phyloP scores from a whole-genome alignment of 2,329 filamentous ascomycete genomes.

The Trichoderma koningii region DNA sequence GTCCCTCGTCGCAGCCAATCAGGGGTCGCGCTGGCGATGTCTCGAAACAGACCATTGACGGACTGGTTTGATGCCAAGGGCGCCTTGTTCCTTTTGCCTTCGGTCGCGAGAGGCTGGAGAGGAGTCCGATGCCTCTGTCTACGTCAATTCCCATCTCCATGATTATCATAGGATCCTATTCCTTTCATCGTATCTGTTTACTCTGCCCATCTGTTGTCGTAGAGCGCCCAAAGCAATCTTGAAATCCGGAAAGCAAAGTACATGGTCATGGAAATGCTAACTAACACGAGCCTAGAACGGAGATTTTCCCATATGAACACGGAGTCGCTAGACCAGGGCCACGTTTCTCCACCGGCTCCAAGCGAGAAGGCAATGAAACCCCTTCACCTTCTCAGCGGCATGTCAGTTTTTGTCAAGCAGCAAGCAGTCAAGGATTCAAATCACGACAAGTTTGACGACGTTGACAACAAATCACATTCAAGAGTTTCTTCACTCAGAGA shows the following conservation, averaged over 20 bases:
- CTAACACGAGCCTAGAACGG: neutral
- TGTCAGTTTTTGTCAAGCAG: too few species aligned
- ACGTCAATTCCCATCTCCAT: too few species aligned
- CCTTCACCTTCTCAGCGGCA: neutral
- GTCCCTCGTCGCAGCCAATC: slow-evolving; percentile 12
- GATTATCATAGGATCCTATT: neutral
- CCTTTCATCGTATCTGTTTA: neutral
- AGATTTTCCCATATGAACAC: slow-evolving; percentile 1
- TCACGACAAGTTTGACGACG: too few species aligned
- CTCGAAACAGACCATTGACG: slow-evolving; percentile 26
- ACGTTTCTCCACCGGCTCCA: neutral
- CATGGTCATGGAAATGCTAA: too few species aligned
- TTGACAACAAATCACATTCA: neutral
- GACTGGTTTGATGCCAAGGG: slow-evolving; percentile 16
- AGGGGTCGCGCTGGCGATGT: slow-evolving; percentile 6
- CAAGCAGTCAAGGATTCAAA: too few species aligned
- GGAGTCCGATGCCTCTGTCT: too few species aligned
- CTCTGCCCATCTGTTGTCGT: neutral
- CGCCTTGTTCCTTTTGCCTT: neutral
- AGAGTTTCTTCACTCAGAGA: neutral
- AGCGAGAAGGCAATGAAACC: neutral
- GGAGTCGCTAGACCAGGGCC: slow-evolving; percentile 5
- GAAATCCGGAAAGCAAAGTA: too few species aligned
- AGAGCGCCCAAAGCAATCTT: too few species aligned
- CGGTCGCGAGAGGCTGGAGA: neutral